phyloP scores from a whole-genome alignment of 2,329 filamentous ascomycete species.

The Claviceps sp. region DNA sequence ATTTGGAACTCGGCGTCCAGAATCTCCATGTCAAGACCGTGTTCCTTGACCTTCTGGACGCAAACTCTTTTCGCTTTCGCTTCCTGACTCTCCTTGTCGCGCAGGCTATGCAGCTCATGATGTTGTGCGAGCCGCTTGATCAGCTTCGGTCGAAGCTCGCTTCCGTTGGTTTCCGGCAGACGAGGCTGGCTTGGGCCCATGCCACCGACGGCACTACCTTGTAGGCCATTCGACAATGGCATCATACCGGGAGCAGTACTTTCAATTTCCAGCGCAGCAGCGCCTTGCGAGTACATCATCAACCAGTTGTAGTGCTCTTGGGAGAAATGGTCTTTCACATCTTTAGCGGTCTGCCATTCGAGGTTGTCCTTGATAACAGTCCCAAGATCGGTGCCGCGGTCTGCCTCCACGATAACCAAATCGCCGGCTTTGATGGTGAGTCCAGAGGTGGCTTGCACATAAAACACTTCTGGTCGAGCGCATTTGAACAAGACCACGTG shows the following conservation, averaged over 20 bases:
- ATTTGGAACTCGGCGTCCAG: constrained; percentile 97
- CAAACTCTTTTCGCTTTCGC: constrained; percentile 95
- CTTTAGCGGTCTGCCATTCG: constrained; percentile 75
- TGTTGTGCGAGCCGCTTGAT: constrained; percentile 89
- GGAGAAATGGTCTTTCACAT: constrained; percentile 78
- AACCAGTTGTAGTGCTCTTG: constrained; percentile 97
- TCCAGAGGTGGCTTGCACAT: constrained; percentile 90
- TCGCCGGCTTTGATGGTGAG: constrained; percentile 83
- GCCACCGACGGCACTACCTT: constrained; percentile 59
- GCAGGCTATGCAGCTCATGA: constrained; percentile 77
- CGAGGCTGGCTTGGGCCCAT: constrained; percentile 66
- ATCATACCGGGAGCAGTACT: constrained; percentile 48
- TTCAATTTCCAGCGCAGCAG: constrained; percentile 48
- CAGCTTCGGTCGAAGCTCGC: constrained; percentile 85
- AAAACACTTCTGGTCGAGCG: constrained; percentile 88
- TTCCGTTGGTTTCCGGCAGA: constrained; percentile 54
- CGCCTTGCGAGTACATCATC: constrained; percentile 93
- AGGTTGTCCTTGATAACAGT: constrained; percentile 84
- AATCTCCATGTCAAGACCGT: constrained; percentile 95
- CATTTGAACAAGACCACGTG: constrained; percentile 97
- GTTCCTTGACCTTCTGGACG: constrained; percentile 91
- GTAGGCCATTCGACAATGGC: constrained; percentile 48
- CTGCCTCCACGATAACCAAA: constrained; percentile 92
- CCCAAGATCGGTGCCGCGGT: constrained; percentile 88
- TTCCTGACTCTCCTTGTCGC: constrained; percentile 94